Evolutionary conservation across 1,139 yeast genomes (phyloP), one percentile per base, ranked within the genome.

Genomic region (Komagataea norvegica): DNA sequence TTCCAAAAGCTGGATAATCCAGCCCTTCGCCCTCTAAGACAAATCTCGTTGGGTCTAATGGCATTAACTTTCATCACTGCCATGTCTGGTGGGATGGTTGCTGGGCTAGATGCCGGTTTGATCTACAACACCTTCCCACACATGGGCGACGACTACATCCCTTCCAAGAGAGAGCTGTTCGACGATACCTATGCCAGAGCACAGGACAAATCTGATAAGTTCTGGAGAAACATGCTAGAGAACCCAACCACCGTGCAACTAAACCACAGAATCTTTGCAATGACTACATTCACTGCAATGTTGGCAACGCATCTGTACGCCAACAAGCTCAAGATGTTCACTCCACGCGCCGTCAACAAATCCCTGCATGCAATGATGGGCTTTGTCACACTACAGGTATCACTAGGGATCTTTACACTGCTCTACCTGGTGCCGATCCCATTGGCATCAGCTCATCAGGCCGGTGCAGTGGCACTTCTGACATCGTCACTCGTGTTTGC

Each of bases 61-160:
- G 78, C 68, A 1, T 65, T 91, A 41, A 80, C 93, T 3, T 89
- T 86, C 54, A 45, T 83, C 31, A 91, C 98, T 18, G 95, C 96
- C 17, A 81, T 91, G 93, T 75, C 95, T 19, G 98, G 98, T 43
- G 97, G 96, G 15, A 79, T 93, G 74, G 98, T 93, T 34, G 98
- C 99, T 14, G 98, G 98, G 7, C 70, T 93, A 42, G 98, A 93
- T 62, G 98, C 99, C 4, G 98, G 98, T 34, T 70, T 89, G 60
- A 88, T 93, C 50, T 93, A 91, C 64, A 91, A 93, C 61, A 82
- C 94, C 5, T 93, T 89, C 73, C 98, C 99, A 21, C 86, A 81
- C 54, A 93, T 93, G 98, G 97, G 97, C 34, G 76, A 68, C 33
- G 75, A 75, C 31, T 72, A 74, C 64, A 52, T 85, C 25, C 98